Percentiles rank a stretch among this genome's conserved stretches.
phyloP scores from a whole-genome alignment of 305 asterid species.

The Striga hermonthica region DNA sequence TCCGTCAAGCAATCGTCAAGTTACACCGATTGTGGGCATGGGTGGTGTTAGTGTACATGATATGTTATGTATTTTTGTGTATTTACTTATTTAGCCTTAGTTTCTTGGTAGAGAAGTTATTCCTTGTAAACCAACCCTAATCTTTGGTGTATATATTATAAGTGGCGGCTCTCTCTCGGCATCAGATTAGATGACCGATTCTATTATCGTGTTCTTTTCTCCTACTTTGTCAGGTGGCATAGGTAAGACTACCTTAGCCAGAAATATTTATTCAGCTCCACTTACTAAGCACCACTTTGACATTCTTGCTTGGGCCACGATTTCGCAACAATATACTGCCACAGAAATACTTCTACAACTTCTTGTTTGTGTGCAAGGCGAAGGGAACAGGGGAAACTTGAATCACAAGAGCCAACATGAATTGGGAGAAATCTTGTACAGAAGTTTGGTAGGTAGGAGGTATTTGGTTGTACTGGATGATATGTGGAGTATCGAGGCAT shows the following conservation, averaged over 20 bases:
- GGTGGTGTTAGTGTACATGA: no score
- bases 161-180: no score
- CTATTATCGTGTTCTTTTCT: no score
- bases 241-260: neutral
- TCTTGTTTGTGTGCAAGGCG: neutral
- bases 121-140: no score
- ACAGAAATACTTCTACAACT: neutral
- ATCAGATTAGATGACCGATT: no score
- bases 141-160: no score
- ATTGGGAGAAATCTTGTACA: neutral
- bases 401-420: neutral
- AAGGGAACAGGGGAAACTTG: neutral
- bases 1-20: neutral
- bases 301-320: neutral
- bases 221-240: no score
- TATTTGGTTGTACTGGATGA: conserved; percentile 7
- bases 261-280: neutral
- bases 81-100: no score
- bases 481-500: neutral
- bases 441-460: neutral
- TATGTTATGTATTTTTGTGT: no score
- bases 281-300: neutral
- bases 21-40: neutral
- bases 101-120: no score
- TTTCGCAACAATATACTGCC: neutral